Conservation (phyloP, 106 monocot species). For the Dendrobium officinale region DNA sequence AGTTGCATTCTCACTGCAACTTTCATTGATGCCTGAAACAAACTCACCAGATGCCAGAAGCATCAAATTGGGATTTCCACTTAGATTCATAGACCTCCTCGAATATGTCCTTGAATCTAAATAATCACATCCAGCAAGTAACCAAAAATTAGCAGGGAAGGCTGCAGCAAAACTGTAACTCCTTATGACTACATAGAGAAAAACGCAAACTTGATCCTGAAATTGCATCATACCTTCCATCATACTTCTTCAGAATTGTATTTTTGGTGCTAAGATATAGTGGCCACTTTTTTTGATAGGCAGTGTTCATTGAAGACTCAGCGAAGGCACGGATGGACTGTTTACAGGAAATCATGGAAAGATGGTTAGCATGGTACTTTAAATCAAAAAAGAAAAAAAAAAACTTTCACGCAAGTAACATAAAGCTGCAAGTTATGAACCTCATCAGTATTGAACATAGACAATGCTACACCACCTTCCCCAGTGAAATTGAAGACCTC, state of each 20-base stretch:
- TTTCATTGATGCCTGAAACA: background rate
- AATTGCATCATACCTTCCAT: slow-evolving; percentile 58
- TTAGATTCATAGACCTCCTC: slow-evolving; percentile 81
- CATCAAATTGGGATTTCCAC: slow-evolving; percentile 90
- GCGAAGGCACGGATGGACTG: slow-evolving; percentile 92
- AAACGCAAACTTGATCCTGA: background rate
- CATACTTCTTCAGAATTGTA: slow-evolving; percentile 96
- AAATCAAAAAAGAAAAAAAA: background rate
- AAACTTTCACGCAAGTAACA: background rate
- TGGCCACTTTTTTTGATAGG: slow-evolving; percentile 94
- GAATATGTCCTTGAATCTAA: slow-evolving; percentile 96
- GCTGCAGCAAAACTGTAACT: background rate
- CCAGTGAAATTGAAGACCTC: slow-evolving; percentile 92
- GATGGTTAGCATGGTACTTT: background rate
- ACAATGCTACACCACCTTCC: slow-evolving; percentile 76
- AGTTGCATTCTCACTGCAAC: background rate
- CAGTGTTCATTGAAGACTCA: slow-evolving; percentile 83
- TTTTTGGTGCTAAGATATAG: slow-evolving; percentile 98
- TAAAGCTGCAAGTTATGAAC: slow-evolving; percentile 22
- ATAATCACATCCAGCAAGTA: background rate
- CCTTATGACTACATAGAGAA: background rate
- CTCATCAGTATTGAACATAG: slow-evolving; percentile 99
- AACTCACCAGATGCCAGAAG: slow-evolving; percentile 80
- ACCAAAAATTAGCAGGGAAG: background rate
- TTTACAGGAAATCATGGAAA: background rate